Base-by-base conservation (phyloP, 2,329 filamentous ascomycete genomes). In the Colletotrichum euphorbiae region DNA sequence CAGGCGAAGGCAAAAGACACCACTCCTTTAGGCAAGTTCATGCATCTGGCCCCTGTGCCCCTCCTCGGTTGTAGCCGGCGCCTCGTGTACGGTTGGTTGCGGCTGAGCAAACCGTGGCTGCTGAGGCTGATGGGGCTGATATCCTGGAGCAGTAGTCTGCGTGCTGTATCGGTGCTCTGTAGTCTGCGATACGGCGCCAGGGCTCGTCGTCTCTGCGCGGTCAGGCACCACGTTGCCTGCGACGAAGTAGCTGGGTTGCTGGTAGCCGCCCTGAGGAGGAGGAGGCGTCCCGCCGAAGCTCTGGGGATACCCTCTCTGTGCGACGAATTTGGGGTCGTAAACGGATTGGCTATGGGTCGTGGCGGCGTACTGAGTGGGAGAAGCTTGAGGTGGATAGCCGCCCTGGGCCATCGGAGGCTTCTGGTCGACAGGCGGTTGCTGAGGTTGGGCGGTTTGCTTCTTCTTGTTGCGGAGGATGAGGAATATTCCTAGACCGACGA, bases 21-120 rank as follows among this genome's bases (percentile, higher is more conserved):
- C 31, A 17, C 8, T 21, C 24, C 7, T n/a, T 62, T 73, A 81
- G 12, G 72, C 75, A 71, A 83, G 68, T 75, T 83, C 81, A 48
- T 82, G 80, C 64, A 82, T 79, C 62, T 82, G 73, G 2, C 80
- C 80, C 8, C 71, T 77, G 59, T 80, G 78, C 51, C 79, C 73
- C 9, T 80, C 79, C 4, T 70, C n/a, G n/a, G n/a, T 73, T 17
- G 77, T 76, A 1, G 76, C 75, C 24, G 78, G 77, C 1, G 79
- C 80, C 73, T 83, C 81, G 64, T 82, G 75, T 24, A 81, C 76
- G 3, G 74, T 70, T 5, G 66, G 54, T 12, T 74, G 73, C 31
- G 72, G 71, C 40, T 75, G 72, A 12, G 55, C 70, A 15, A 70
- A 65, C 38, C 67, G 71, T 55, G 71, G 65, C 21, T 54, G 50